Conservation (phyloP, 73 alveolate species). For the Uronychia binucleata region DNA sequence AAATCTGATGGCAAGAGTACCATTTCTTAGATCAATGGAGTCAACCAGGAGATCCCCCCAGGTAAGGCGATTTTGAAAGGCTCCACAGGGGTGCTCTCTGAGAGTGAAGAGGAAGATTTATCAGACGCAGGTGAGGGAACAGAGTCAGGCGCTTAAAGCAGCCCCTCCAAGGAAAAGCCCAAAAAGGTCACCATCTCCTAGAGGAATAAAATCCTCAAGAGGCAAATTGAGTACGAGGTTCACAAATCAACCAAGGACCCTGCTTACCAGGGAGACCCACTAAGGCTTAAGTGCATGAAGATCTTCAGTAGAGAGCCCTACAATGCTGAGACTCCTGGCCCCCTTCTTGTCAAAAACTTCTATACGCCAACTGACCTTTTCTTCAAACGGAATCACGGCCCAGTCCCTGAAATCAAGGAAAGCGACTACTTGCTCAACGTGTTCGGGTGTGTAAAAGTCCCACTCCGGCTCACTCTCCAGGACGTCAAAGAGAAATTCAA, state of each 20-base stretch:
- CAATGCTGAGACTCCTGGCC: conserved; percentile 55
- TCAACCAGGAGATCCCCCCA: too few species aligned
- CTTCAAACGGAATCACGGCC: conserved; percentile 56
- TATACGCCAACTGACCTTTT: conserved; percentile 53
- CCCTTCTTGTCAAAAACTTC: conserved; percentile 22
- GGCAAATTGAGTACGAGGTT: neutral
- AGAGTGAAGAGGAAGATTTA: too few species aligned
- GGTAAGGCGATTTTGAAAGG: too few species aligned
- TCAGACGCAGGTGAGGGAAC: too few species aligned
- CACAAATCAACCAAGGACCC: neutral
- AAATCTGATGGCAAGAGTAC: neutral
- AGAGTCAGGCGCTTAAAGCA: too few species aligned
- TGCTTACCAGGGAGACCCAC: neutral
- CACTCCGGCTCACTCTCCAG: conserved; percentile 16
- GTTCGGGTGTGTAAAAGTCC: conserved; percentile 21
- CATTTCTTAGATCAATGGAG: too few species aligned
- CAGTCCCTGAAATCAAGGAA: conserved; percentile 48
- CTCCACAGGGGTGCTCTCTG: too few species aligned
- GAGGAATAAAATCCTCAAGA: conserved; percentile 2
- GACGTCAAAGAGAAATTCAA: conserved; percentile 24
- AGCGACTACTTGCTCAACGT: conserved; percentile 15
- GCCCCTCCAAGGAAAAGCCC: neutral
- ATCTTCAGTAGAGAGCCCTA: conserved; percentile 27
- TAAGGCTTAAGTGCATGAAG: conserved; percentile 6
- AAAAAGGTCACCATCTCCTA: neutral